These are phyloP conservation scores for Adenanthera pavonina DNA, from an alignment of 306 rosid genomes.

Conservation along the genomic window DNA sequence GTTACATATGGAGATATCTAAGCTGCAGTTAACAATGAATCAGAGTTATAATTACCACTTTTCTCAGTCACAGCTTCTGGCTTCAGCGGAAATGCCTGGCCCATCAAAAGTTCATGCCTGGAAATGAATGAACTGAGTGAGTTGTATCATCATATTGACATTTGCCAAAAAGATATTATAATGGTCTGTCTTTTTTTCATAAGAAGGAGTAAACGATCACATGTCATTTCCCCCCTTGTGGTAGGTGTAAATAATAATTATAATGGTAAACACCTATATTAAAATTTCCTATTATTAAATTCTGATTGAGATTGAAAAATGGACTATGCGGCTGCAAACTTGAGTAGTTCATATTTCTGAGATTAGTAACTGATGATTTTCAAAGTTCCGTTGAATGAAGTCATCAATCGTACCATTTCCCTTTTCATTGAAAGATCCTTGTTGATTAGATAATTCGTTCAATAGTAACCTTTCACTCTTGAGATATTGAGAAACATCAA, in stretches of 20 bases:
- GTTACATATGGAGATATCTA: conserved; percentile 46
- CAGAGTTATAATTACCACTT: conserved; percentile 48
- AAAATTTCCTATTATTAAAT: not conserved
- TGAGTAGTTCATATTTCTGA: not conserved
- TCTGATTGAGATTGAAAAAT: not conserved
- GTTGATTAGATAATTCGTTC: conserved; percentile 1
- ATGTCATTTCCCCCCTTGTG: conserved; percentile 42
- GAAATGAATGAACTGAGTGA: no score
- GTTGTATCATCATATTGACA: no score
- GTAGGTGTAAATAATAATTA: not conserved
- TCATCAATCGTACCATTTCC: conserved; percentile 53
- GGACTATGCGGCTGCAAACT: not conserved
- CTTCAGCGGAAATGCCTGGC: conserved; percentile 46
- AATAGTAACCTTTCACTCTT: conserved; percentile 2
- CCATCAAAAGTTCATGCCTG: conserved; percentile 46
- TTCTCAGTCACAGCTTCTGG: conserved; percentile 51
- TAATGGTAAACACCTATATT: not conserved
- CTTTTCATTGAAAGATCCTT: conserved; percentile 36
- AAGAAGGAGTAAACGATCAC: conserved; percentile 50
- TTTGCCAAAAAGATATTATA: conserved; percentile 72
- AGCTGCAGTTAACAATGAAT: conserved; percentile 31
- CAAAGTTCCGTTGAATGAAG: conserved; percentile 32
- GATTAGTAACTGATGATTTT: conserved; percentile 4
- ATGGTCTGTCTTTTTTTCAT: conserved; percentile 67
- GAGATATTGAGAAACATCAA: conserved; percentile 18